Percentiles rank a stretch among this genome's conserved stretches.
These are phyloP conservation scores for Corylus avellana DNA, from an alignment of 306 rosid genomes.

Conservation along the genomic window DNA sequence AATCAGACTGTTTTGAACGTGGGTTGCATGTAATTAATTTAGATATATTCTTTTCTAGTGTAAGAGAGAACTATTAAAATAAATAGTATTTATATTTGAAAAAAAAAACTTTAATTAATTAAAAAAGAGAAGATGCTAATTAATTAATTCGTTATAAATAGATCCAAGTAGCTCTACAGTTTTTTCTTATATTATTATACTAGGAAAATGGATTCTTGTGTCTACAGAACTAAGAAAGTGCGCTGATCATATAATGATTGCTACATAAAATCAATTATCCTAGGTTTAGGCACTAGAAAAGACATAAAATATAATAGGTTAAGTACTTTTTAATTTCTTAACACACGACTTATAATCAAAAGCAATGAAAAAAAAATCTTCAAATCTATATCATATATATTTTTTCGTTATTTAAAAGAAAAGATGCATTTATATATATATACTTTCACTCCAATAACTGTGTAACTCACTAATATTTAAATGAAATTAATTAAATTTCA, in stretches of 20 bases:
- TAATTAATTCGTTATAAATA: slow-evolving; percentile 12
- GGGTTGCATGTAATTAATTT: neutral
- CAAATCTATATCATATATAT: neutral
- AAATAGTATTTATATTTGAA: neutral
- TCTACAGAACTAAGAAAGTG: slow-evolving; percentile 18
- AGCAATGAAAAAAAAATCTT: neutral
- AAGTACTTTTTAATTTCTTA: slow-evolving; percentile 16
- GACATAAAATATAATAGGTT: neutral
- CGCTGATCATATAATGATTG: slow-evolving; percentile 24
- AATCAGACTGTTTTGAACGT: neutral
- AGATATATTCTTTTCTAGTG: neutral
- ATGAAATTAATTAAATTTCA: neutral
- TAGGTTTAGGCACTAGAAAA: slow-evolving; percentile 21
- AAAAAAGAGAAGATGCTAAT: slow-evolving; percentile 12
- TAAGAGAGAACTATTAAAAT: slow-evolving; percentile 7
- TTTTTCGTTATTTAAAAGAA: neutral
- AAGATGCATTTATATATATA: neutral
- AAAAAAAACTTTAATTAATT: neutral
- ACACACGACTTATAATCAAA: neutral
- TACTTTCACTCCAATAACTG: neutral
- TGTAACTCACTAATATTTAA: neutral
- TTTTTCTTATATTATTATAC: slow-evolving; percentile 5
- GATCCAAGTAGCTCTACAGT: slow-evolving; percentile 19
- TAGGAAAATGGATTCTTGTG: slow-evolving; percentile 21
- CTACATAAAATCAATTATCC: slow-evolving; percentile 25